phyloP scores from a whole-genome alignment of 2,329 filamentous ascomycete species.

The Talaromyces rugulosus region DNA sequence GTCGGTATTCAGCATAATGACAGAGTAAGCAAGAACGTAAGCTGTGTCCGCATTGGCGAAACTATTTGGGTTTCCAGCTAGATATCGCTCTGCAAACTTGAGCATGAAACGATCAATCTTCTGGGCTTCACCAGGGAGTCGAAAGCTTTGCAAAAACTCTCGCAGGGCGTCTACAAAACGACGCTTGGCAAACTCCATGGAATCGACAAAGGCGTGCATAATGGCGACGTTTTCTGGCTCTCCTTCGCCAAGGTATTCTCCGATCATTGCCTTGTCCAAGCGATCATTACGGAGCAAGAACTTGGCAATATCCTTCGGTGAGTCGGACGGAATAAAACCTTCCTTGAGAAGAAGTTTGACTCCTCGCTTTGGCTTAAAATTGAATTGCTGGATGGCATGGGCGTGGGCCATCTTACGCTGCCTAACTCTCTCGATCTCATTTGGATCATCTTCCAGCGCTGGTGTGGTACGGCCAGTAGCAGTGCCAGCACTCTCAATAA shows the following conservation, averaged over 20 bases:
- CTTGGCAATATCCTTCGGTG: constrained; percentile 73
- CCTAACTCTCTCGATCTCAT: constrained; percentile 90
- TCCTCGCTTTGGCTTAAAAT: constrained; percentile 94
- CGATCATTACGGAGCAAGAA: constrained; percentile 80
- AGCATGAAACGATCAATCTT: constrained; percentile 99
- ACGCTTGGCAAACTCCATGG: constrained; percentile 87
- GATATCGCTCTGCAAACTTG: constrained; percentile 96
- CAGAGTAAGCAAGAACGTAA: constrained; percentile 92
- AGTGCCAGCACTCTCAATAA: constrained; percentile 57
- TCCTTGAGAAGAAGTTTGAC: constrained; percentile 79
- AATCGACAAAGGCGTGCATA: constrained; percentile 97
- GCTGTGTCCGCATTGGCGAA: constrained; percentile 98
- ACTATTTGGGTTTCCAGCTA: constrained; percentile 90
- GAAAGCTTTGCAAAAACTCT: constrained; percentile 90
- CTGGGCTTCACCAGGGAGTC: constrained; percentile 90
- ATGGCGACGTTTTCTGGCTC: constrained; percentile 90
- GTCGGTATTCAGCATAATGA: constrained; percentile 95
- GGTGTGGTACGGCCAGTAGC: constrained; percentile 61
- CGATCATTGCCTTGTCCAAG: constrained; percentile 86
- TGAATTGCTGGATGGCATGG: constrained; percentile 87
- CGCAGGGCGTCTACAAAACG: constrained; percentile 90
- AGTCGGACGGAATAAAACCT: constrained; percentile 78
- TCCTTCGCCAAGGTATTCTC: constrained; percentile 91
- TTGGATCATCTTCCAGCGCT: constrained; percentile 80
- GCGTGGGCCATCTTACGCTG: constrained; percentile 87